A percentile compares a stretch with the other conserved stretches of the same genome.
phyloP scores from a whole-genome alignment of 257 asterid species.

The Agastache rugosa region DNA sequence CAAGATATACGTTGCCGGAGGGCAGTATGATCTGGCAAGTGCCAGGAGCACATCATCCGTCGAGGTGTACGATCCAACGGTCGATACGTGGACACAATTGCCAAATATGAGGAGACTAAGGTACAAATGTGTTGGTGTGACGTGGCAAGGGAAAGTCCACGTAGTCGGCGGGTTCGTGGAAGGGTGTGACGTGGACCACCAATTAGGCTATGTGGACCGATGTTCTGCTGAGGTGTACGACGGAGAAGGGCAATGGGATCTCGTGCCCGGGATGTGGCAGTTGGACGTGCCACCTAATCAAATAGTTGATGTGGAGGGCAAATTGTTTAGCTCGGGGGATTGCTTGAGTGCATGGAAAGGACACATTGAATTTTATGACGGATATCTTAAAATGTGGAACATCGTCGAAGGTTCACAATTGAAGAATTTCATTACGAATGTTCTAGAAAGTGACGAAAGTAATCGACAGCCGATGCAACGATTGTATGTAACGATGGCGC shows the following conservation, averaged over 20 bases:
- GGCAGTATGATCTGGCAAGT: slow-evolving; percentile 44
- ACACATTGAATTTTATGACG: slow-evolving; percentile 51
- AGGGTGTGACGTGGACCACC: slow-evolving; percentile 26
- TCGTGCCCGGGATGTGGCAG: slow-evolving; percentile 56
- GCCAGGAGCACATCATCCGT: slow-evolving; percentile 50
- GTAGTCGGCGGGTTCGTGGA: slow-evolving; percentile 59
- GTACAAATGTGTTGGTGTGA: slow-evolving; percentile 57
- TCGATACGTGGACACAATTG: slow-evolving; percentile 43
- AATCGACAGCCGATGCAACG: slow-evolving; percentile 17
- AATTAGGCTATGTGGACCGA: slow-evolving; percentile 38
- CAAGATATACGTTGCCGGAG: slow-evolving; percentile 57
- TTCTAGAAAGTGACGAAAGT: not conserved
- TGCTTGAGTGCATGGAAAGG: slow-evolving; percentile 65
- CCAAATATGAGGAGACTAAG: slow-evolving; percentile 49
- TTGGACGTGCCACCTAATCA: slow-evolving; percentile 67
- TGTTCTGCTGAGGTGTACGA: slow-evolving; percentile 59
- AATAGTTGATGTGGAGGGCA: slow-evolving; percentile 45
- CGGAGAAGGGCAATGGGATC: slow-evolving; percentile 43
- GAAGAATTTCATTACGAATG: not conserved
- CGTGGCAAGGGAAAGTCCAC: slow-evolving; percentile 58
- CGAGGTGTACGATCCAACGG: slow-evolving; percentile 48
- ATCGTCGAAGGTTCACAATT: slow-evolving; percentile 51
- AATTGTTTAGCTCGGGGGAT: slow-evolving; percentile 56
- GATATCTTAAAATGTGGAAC: slow-evolving; percentile 49
- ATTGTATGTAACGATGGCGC: slow-evolving; percentile 53